These are phyloP conservation scores for Zygnema circumcarinatum DNA, from an alignment of 139 green algal species.

Conservation along the genomic window DNA sequence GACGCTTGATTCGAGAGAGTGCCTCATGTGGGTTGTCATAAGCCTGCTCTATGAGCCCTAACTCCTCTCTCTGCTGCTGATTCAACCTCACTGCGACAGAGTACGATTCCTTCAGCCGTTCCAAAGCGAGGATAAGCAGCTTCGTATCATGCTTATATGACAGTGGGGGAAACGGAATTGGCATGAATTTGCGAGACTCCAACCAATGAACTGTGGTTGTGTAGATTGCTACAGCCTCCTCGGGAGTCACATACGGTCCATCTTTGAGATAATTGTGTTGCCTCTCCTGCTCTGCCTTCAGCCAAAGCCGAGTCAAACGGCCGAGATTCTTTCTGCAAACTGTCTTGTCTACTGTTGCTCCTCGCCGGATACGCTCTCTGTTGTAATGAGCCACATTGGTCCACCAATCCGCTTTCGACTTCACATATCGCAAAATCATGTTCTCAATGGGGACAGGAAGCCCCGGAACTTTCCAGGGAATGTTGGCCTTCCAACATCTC, in stretches of 20 bases:
- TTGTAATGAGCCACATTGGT: slow-evolving; percentile 99
- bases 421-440: slow-evolving; percentile 99
- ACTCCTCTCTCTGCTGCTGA: slow-evolving; percentile 95
- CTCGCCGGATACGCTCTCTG: slow-evolving; percentile 95
- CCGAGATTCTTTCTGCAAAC: slow-evolving; percentile 99
- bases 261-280: slow-evolving; percentile 99
- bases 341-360: slow-evolving; percentile 99
- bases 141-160: slow-evolving; percentile 99
- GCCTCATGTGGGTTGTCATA: slow-evolving; percentile 99
- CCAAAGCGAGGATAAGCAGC: slow-evolving; percentile 97
- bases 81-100: slow-evolving; percentile 94
- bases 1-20: slow-evolving; percentile 97
- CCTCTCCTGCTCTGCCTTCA: slow-evolving; percentile 97
- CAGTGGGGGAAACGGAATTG: slow-evolving; percentile 98
- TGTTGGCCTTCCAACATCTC: slow-evolving; percentile 88
- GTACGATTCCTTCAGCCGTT: slow-evolving; percentile 99
- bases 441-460: slow-evolving; percentile 97
- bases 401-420: slow-evolving; percentile 99
- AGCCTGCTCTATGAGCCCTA: slow-evolving; percentile 98
- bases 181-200: slow-evolving; percentile 94
- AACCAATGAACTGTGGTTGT: slow-evolving; percentile 99
- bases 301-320: slow-evolving; percentile 95
- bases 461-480: slow-evolving; percentile 79
- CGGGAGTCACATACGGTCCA: slow-evolving; percentile 68
- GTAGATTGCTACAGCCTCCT: slow-evolving; percentile 94